A percentile compares a stretch with the other conserved stretches of the same genome.
Conservation (phyloP, 805 yeast species). For the Metschnikowia aberdeeniae region DNA sequence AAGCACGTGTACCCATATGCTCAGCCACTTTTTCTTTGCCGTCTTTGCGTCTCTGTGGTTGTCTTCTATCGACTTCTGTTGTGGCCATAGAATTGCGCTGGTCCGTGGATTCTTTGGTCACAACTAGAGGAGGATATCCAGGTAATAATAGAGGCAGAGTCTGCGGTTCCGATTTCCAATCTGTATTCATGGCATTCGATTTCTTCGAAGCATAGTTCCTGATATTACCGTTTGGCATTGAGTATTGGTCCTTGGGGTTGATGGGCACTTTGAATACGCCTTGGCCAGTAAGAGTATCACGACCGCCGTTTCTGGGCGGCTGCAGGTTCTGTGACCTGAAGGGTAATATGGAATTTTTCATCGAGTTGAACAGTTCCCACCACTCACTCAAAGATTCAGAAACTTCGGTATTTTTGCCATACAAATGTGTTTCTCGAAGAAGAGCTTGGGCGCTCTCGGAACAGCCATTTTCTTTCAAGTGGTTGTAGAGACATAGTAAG, state of each 20-base stretch:
- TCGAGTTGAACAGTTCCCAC: constrained; percentile 2
- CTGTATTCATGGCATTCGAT: neutral
- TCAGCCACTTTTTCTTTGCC: neutral
- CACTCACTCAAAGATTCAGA: neutral
- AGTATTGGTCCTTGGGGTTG: neutral
- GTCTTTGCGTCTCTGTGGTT: neutral
- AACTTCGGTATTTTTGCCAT: neutral
- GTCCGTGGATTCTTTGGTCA: neutral
- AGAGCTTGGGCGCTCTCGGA: constrained; percentile 2
- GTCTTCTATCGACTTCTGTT: neutral
- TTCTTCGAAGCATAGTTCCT: neutral
- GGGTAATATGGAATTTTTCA: neutral
- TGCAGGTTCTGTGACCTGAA: neutral
- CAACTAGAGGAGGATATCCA: constrained; percentile 3
- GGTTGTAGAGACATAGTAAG: constrained; percentile 1
- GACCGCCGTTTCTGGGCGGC: neutral
- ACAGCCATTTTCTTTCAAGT: constrained; percentile 2
- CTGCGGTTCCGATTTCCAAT: neutral
- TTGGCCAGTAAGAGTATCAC: neutral
- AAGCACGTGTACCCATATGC: neutral
- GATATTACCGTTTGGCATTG: neutral
- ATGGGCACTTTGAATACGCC: constrained; percentile 3
- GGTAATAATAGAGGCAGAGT: constrained; percentile 3
- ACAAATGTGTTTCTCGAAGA: constrained; percentile 2
- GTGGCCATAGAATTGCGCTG: neutral